Base-by-base conservation (phyloP, 257 asterid species). In the Fraxinus excelsior region DNA sequence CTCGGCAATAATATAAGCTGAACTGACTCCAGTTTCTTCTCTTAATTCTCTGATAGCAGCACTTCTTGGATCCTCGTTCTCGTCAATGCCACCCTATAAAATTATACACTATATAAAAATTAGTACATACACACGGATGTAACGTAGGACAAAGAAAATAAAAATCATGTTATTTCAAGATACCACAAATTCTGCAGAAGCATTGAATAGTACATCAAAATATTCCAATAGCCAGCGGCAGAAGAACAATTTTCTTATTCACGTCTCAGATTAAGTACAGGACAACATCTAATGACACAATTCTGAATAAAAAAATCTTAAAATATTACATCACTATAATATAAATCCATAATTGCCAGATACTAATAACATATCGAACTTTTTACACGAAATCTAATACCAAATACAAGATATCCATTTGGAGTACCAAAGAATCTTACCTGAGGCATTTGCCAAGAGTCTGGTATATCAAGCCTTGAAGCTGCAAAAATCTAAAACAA, bases 361-460 rank as follows among this genome's bases (percentile, higher is more conserved):
- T 62, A 65, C 14, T 25, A 23, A 42, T 29, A 37, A 37, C 12
- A 67, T 34, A 56, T 42, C 18, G 21, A 25, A 40, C 74, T 40
- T 49, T 18, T 25, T 38, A 49, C 12, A 82, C 49, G 5, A 38
- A 66, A 66, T 26, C 51, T 37, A 26, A 37, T 13, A 5, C 5
- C 1, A n/a, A 44, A 44, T 70, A 26, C 2, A 76, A 26, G 19
- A 72, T 37, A 19, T 28, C 23, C 35, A 70, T 51, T 28, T n/a
- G n/a, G 28, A 87, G 37, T 13, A 73, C 38, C 72, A 76, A 32
- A 21, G 65, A 73, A 82, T 16, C 79, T 69, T 83, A 95, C 99
- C 97, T 95, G 99, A 31, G 99, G 99, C 99, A 95, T 95, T 87
- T 95, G 99, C 99, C 99, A 93, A 78, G 98, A 84, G 78, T 88